phyloP scores from a whole-genome alignment of 371 early-diverging fungal genomes.

The Mucor lusitanicus region DNA sequence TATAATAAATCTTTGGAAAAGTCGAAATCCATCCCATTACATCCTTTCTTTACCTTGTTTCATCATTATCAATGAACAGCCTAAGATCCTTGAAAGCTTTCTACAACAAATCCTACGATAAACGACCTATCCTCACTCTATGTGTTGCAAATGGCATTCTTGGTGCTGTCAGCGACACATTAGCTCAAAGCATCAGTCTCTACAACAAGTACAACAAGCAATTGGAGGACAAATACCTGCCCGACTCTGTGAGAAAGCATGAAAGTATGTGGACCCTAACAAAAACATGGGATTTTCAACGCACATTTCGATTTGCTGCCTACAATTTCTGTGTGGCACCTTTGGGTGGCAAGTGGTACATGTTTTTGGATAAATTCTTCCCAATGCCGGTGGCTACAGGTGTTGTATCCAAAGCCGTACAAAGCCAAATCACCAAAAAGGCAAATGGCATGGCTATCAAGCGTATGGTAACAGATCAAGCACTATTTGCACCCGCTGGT shows the following conservation, averaged over 20 bases:
- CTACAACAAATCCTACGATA: slow-evolving; percentile 53
- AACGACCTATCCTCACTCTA: slow-evolving; percentile 68
- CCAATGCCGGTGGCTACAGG: slow-evolving; percentile 50
- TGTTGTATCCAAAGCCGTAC: slow-evolving; percentile 12
- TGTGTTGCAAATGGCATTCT: slow-evolving; percentile 72
- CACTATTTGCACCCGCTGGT: slow-evolving; percentile 74
- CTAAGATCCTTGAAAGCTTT: slow-evolving; percentile 33
- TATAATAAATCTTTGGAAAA: not conserved
- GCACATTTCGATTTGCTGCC: slow-evolving; percentile 62
- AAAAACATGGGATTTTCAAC: slow-evolving; percentile 31
- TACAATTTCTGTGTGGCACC: slow-evolving; percentile 80
- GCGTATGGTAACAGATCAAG: slow-evolving; percentile 67
- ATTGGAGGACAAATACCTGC: slow-evolving; percentile 7
- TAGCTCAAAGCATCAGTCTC: slow-evolving; percentile 65
- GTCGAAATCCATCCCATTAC: not conserved
- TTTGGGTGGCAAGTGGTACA: slow-evolving; percentile 74
- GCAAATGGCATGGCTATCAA: slow-evolving; percentile 37
- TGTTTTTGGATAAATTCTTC: slow-evolving; percentile 64
- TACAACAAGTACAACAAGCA: slow-evolving; percentile 25
- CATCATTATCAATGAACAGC: slow-evolving; percentile 24
- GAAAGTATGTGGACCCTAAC: slow-evolving; percentile 28
- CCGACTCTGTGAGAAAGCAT: slow-evolving; percentile 23
- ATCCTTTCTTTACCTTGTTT: not conserved
- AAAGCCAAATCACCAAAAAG: slow-evolving; percentile 18
- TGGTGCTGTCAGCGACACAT: slow-evolving; percentile 67